Conservation (phyloP, 192 early-diverging fungal genomes). For the Coemansia aciculifera region DNA sequence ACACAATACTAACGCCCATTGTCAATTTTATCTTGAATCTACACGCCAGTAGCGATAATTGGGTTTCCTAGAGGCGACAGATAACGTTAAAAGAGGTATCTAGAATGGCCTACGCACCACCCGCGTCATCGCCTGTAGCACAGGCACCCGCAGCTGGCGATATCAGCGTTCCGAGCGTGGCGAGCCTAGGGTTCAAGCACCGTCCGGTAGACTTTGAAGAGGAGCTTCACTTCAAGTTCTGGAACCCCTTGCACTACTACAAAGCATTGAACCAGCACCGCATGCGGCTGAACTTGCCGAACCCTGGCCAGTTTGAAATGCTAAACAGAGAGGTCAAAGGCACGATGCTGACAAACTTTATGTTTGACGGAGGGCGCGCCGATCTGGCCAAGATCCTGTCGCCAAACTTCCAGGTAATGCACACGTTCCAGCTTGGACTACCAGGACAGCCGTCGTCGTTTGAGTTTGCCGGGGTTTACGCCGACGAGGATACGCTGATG, state of each 20-base stretch:
- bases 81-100: slow-evolving; percentile 1
- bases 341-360: slow-evolving; percentile 80
- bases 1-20: neutral
- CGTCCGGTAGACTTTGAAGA: slow-evolving; percentile 32
- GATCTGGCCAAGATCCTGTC: slow-evolving; percentile 92
- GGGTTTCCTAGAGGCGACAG: neutral
- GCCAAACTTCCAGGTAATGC: slow-evolving; percentile 92
- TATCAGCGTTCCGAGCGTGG: slow-evolving; percentile 19
- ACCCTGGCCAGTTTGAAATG: slow-evolving; percentile 51
- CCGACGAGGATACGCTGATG: slow-evolving; percentile 75
- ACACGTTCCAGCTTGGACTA: slow-evolving; percentile 87
- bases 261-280: slow-evolving; percentile 52
- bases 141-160: slow-evolving; percentile 8
- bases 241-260: slow-evolving; percentile 54
- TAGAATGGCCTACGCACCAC: slow-evolving; percentile 33
- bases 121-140: slow-evolving; percentile 11
- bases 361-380: slow-evolving; percentile 94
- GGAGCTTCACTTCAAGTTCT: slow-evolving; percentile 57
- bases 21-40: neutral
- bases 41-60: neutral
- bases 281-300: slow-evolving; percentile 44
- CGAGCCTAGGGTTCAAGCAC: slow-evolving; percentile 32
- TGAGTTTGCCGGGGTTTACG: slow-evolving; percentile 89
- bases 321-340: slow-evolving; percentile 54
- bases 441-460: slow-evolving; percentile 79